A percentile compares a stretch with the other conserved stretches of the same genome.
Evolutionary conservation across 805 yeast genomes (phyloP).

Genomic region (Lipomyces lipofer): DNA sequence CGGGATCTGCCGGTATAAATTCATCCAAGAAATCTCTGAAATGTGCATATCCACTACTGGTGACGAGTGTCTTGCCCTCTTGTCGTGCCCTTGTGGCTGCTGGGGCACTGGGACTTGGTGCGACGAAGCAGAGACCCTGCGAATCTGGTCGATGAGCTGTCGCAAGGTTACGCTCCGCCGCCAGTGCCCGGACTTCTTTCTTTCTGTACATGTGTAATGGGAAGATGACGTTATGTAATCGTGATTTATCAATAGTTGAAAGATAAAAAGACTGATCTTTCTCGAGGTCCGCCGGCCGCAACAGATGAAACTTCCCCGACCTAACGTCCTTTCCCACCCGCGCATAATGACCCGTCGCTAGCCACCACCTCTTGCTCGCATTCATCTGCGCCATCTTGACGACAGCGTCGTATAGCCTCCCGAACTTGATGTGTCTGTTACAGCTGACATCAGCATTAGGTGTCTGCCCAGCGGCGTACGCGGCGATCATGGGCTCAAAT

Average conservation of each 20-base stretch:
- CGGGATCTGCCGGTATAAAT: slow-evolving; percentile 71
- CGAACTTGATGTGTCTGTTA: slow-evolving; percentile 83
- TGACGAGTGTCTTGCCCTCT: slow-evolving; percentile 4
- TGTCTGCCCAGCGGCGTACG: slow-evolving; percentile 70
- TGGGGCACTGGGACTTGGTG: slow-evolving; percentile 38
- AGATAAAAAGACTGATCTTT: slow-evolving; percentile 94
- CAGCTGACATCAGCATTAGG: slow-evolving; percentile 96
- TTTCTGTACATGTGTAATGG: slow-evolving; percentile 82
- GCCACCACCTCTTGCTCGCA: slow-evolving; percentile 60
- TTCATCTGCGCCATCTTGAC: slow-evolving; percentile 39
- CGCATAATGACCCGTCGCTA: slow-evolving; percentile 70
- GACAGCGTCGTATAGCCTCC: slow-evolving; percentile 60
- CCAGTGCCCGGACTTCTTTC: slow-evolving; percentile 70
- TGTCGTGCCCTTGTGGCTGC: slow-evolving; percentile 14
- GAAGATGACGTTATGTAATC: slow-evolving; percentile 56
- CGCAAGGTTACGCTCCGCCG: slow-evolving; percentile 52
- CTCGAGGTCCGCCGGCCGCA: slow-evolving; percentile 55
- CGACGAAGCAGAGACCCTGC: slow-evolving; percentile 91
- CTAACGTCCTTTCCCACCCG: slow-evolving; percentile 28
- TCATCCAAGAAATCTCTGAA: slow-evolving; percentile 74
- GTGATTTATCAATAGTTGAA: slow-evolving; percentile 57
- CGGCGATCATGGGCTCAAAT: slow-evolving; percentile 84
- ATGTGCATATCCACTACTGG: slow-evolving; percentile 19
- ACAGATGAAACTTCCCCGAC: slow-evolving; percentile 47
- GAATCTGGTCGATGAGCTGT: slow-evolving; percentile 87